Conservation (phyloP, 148 eudicot genomes). For the Limonium bicolor region DNA sequence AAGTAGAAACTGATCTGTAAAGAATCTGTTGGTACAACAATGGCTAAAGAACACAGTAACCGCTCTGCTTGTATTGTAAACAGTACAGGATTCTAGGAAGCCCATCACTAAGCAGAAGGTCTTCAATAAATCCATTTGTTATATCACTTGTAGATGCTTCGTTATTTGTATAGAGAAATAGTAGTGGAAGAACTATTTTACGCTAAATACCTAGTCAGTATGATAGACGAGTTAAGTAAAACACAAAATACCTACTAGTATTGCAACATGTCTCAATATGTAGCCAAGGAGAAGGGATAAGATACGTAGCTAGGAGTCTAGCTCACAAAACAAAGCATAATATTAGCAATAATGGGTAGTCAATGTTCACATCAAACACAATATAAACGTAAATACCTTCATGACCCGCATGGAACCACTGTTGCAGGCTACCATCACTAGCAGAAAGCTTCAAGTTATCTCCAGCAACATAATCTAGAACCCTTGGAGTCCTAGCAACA, state of each 20-base stretch:
- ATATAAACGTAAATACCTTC: constrained; percentile 34
- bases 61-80: neutral
- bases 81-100: neutral
- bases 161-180: too few relatives aligned
- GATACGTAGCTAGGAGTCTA: neutral
- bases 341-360: too few relatives aligned
- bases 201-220: too few relatives aligned
- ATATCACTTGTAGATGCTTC: too few relatives aligned
- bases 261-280: neutral
- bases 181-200: too few relatives aligned
- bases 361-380: too few relatives aligned
- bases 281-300: neutral
- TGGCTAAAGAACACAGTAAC: neutral
- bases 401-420: constrained; percentile 92
- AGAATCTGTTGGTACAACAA: neutral
- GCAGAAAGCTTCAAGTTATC: constrained; percentile 35
- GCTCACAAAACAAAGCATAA: neutral
- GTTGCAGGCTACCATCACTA: constrained; percentile 57
- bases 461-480: too few relatives aligned
- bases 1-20: neutral
- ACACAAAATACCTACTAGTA: too few relatives aligned
- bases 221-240: too few relatives aligned
- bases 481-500: constrained; percentile 23
- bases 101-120: too few relatives aligned
- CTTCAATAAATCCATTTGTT: too few relatives aligned